Percentiles rank a stretch among this genome's conserved stretches.
These are phyloP conservation scores for Flaveria bidentis DNA, from an alignment of 129 eudicot genomes.

Conservation along the genomic window DNA sequence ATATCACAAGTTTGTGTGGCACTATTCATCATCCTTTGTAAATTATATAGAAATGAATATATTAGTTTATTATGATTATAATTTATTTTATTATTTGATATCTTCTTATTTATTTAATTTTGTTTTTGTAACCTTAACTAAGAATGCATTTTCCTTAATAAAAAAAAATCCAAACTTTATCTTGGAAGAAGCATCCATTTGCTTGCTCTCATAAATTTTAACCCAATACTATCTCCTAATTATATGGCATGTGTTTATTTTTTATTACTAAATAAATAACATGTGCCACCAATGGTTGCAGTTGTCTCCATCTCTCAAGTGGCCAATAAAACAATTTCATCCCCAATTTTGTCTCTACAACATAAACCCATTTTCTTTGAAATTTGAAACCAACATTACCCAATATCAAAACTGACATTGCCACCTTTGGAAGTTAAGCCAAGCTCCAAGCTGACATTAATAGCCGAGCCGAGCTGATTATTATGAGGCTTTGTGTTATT, in stretches of 20 bases:
- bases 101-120: background rate
- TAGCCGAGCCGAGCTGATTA: conserved; percentile 24
- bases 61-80: too few relatives aligned
- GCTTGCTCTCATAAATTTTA: background rate
- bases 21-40: too few relatives aligned
- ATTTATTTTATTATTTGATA: too few relatives aligned
- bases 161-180: conserved; percentile 6
- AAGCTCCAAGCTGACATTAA: background rate
- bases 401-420: conserved; percentile 22
- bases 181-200: conserved; percentile 28
- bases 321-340: conserved; percentile 21
- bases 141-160: conserved; percentile 14
- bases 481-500: background rate
- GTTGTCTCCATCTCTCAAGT: conserved; percentile 36
- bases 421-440: conserved; percentile 28
- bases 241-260: conserved; percentile 33
- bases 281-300: conserved; percentile 24
- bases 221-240: conserved; percentile 20
- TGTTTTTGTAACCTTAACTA: background rate
- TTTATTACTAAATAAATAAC: conserved; percentile 3
- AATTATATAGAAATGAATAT: too few relatives aligned
- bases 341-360: conserved; percentile 21
- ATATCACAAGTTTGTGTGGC: too few relatives aligned
- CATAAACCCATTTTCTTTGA: conserved; percentile 20
- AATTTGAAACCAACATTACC: conserved; percentile 23